Base-by-base conservation (phyloP, 2,329 filamentous ascomycete species). In the Incumbomyces lentus region DNA sequence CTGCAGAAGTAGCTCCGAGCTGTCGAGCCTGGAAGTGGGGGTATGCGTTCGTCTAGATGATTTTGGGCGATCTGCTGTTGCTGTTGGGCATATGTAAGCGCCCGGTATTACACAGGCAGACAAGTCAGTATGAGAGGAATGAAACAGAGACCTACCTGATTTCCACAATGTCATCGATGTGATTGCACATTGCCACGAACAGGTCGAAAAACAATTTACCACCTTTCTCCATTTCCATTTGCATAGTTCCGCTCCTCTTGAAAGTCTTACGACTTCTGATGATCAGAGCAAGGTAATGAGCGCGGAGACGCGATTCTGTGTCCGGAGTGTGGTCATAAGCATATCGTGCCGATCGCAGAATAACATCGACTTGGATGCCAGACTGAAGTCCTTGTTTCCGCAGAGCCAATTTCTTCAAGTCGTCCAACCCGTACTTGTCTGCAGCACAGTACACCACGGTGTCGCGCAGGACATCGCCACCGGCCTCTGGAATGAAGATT, bases 201-300 rank as follows among this genome's bases (percentile, higher is more conserved):
- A 96, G 75, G 76, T 95, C 89, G 72, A 96, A 96, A 77, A 92
- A 95, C 71, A 95, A 76, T 76, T 89, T 89, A 70, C 79, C 88
- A 66, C 89, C 88, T 68, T 81, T 81, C 74, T 95, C 86, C 89
- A 96, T 95, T 74, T 95, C 89, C 73, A 85, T 83, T 78, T 95
- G 89, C 88, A 95, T 94, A 68, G 89, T 95, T 70, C 89, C 89
- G 73, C 88, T 95, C 70, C 85, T 82, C 82, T 95, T 95, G 70
- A 96, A 95, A 62, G 87, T 95, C 75, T 88, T 88, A 68, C 90
- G 86, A 76, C 86, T 90, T 73, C 89, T 84, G 74, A 95, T 95
- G 69, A 95, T 94, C 69, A 95, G 79, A 65, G 89, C 87, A 67
- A 96, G 82, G 75, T 95, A 95, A 74, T 95, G 88, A 74, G 89